Evolutionary conservation across 2,329 filamentous ascomycete genomes (phyloP).

Genomic region (Pseudocercospora fijiensis): DNA sequence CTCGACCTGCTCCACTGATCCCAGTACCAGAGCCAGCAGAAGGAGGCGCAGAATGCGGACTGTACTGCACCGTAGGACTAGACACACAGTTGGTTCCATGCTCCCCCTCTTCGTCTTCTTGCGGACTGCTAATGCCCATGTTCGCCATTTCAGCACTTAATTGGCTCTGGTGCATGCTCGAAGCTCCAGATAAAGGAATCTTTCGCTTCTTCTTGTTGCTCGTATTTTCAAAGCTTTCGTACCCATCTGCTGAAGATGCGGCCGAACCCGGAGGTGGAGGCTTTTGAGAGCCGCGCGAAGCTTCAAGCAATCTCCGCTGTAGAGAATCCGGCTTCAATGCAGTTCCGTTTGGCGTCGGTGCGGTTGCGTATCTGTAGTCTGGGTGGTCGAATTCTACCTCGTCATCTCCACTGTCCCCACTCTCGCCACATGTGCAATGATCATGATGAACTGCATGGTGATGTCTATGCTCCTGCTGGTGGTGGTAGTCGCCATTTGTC

Average conservation of each 20-base stretch:
- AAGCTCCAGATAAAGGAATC: constrained; percentile 83
- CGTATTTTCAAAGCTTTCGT: constrained; percentile 96
- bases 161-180: constrained; percentile 57
- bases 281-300: constrained; percentile 36
- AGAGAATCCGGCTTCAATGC: constrained; percentile 35
- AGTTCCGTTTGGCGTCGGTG: constrained; percentile 35
- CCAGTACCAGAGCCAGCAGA: constrained; percentile 55
- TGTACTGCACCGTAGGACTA: constrained; percentile 50
- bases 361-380: constrained; percentile 43
- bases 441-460: constrained; percentile 29
- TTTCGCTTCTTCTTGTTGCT: constrained; percentile 99
- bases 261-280: constrained; percentile 53
- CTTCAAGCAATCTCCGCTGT: constrained; percentile 39
- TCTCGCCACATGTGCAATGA: constrained; percentile 50
- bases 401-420: constrained; percentile 63
- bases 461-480: constrained; percentile 39
- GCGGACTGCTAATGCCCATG: constrained; percentile 57
- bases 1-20: constrained; percentile 80
- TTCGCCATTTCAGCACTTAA: constrained; percentile 64
- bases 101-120: constrained; percentile 38
- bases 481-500: constrained; percentile 28
- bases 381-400: constrained; percentile 45
- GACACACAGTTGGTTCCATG: constrained; percentile 38
- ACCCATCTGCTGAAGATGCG: constrained; percentile 75
- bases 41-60: constrained; percentile 54